These are phyloP conservation scores for Colletotrichum liaoningense DNA, from an alignment of 2,329 filamentous ascomycete species.

Conservation along the genomic window DNA sequence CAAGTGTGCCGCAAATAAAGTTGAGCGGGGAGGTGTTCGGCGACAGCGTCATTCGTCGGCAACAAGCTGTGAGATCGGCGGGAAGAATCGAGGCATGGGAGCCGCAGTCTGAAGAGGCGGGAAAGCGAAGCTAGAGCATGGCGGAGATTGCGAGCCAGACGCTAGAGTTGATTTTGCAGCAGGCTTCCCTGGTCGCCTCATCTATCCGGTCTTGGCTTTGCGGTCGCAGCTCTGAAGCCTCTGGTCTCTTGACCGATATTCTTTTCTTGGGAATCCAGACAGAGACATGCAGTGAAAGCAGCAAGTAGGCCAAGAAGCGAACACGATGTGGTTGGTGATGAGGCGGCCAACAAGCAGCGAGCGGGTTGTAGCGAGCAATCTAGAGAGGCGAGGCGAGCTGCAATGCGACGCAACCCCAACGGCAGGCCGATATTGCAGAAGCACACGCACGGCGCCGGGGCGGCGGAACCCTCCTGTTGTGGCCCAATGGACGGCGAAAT, in stretches of 20 bases:
- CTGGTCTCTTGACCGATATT: conserved; percentile 8
- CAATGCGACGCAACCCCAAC: conserved; percentile 25
- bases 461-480: not conserved
- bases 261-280: conserved; percentile 8
- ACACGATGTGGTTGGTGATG: conserved; percentile 7
- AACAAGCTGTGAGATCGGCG: conserved; percentile 18
- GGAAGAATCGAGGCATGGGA: not conserved
- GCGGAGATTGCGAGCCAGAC: conserved; percentile 11
- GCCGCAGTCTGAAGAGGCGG: not conserved
- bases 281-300: conserved; percentile 8
- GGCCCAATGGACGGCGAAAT: conserved; percentile 4
- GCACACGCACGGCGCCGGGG: conserved; percentile 14
- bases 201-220: not conserved
- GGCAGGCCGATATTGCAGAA: conserved; percentile 7
- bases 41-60: conserved; percentile 6
- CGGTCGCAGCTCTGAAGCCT: not conserved
- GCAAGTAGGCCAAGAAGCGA: conserved; percentile 3
- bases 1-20: not conserved
- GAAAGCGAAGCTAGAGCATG: not conserved
- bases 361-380: not conserved
- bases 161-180: conserved; percentile 6
- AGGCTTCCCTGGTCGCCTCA: conserved; percentile 7
- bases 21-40: not conserved
- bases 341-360: conserved; percentile 1
- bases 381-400: conserved; percentile 26